phyloP scores from a whole-genome alignment of 1,139 yeast species.

The Pneumocystis jirovecii region DNA sequence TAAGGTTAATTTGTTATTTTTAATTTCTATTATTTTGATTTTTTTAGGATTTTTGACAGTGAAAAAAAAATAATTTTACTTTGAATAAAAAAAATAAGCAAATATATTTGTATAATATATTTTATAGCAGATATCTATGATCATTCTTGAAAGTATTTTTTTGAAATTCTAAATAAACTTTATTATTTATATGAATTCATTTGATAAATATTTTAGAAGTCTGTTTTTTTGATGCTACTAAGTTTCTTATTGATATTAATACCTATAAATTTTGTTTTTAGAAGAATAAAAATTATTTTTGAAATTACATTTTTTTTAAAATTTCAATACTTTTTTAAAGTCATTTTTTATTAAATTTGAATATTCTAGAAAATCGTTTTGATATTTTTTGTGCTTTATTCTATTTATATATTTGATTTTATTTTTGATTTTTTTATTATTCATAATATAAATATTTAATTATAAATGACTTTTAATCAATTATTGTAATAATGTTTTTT shows the following conservation, averaged over 20 bases:
- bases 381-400: no score
- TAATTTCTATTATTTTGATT: not conserved
- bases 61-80: not conserved
- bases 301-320: no score
- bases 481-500: not conserved
- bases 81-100: not conserved
- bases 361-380: not conserved
- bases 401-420: no score
- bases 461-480: not conserved
- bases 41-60: not conserved
- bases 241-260: not conserved
- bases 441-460: not conserved
- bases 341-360: no score
- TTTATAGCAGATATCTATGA: not conserved
- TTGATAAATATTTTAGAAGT: not conserved
- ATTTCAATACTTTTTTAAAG: no score
- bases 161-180: not conserved
- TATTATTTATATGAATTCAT: not conserved
- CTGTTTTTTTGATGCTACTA: not conserved
- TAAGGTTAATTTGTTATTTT: not conserved
- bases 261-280: not conserved
- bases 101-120: not conserved
- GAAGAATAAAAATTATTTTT: no score
- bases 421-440: not conserved
- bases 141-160: not conserved